A percentile compares a stretch with the other conserved stretches of the same genome.
Evolutionary conservation across 2,329 filamentous ascomycete genomes (phyloP).

Genomic region (Aspergillus sp.): DNA sequence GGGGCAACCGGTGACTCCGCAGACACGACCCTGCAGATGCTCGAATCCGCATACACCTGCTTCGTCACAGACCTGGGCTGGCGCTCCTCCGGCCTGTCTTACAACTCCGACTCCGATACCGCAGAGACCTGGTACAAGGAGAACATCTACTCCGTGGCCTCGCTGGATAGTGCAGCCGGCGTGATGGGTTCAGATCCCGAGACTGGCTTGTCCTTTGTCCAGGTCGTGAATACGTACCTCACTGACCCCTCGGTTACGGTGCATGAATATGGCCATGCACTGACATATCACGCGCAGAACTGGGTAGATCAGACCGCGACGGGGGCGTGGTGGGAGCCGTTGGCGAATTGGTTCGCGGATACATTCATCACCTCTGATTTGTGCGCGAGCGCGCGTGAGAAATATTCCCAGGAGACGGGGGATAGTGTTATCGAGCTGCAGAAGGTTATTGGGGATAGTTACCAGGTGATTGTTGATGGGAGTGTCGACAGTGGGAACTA

Average conservation of each 20-base stretch:
- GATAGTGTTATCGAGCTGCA: slow-evolving; percentile 6
- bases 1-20: background rate
- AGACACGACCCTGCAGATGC: slow-evolving; percentile 2
- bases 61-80: slow-evolving; percentile 9
- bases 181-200: slow-evolving; percentile 3
- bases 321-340: slow-evolving; percentile 12
- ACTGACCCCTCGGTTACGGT: slow-evolving; percentile 8
- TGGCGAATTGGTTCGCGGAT: slow-evolving; percentile 14
- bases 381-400: slow-evolving; percentile 1
- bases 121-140: slow-evolving; percentile 10
- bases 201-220: slow-evolving; percentile 6
- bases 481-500: slow-evolving; percentile 3
- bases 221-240: slow-evolving; percentile 1
- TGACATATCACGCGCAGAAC: slow-evolving; percentile 11
- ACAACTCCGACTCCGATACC: slow-evolving; percentile 1
- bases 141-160: slow-evolving; percentile 7
- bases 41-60: slow-evolving; percentile 13
- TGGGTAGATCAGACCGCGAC: slow-evolving; percentile 13
- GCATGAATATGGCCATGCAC: slow-evolving; percentile 12
- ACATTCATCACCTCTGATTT: slow-evolving; percentile 7
- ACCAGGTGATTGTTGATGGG: slow-evolving; percentile 13
- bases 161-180: slow-evolving; percentile 4
- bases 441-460: slow-evolving; percentile 13
- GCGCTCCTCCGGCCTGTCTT: slow-evolving; percentile 2
- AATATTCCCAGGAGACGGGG: background rate